Percentiles rank a stretch among this genome's conserved stretches.
These are phyloP conservation scores for Talaromyces islandicus DNA, from an alignment of 2,329 filamentous ascomycete species.

Conservation along the genomic window DNA sequence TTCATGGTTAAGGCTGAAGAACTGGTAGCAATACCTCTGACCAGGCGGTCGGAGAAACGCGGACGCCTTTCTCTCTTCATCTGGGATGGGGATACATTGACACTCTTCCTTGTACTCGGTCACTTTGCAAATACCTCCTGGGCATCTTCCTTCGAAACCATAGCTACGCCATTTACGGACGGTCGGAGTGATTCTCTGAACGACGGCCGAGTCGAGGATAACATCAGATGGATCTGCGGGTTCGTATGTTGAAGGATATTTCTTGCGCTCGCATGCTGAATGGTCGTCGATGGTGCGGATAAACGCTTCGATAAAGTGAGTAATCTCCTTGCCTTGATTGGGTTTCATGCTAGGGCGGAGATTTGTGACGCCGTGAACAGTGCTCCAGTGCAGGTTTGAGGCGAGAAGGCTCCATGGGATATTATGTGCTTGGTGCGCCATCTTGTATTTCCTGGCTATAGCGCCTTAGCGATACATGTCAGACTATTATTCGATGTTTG, in stretches of 20 bases:
- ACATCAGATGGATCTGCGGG: background rate
- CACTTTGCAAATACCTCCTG: too few relatives aligned
- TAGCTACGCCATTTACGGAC: slow-evolving; percentile 1
- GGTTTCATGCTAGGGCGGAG: background rate
- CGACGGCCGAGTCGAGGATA: background rate
- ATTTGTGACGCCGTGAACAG: background rate
- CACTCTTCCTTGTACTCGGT: too few relatives aligned
- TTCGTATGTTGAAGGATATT: background rate
- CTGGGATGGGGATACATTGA: background rate
- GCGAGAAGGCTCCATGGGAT: background rate
- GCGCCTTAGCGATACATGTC: too few relatives aligned
- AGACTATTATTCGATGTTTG: too few relatives aligned
- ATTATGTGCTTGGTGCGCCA: slow-evolving; percentile 5
- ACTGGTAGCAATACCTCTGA: background rate
- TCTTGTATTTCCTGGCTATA: background rate
- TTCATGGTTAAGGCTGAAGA: background rate
- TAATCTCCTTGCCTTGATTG: background rate
- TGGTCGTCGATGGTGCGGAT: background rate
- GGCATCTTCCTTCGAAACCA: background rate
- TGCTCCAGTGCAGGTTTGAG: background rate
- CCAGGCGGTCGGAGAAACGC: background rate
- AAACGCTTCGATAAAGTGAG: background rate
- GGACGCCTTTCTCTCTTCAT: background rate
- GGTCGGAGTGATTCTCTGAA: background rate
- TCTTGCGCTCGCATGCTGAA: slow-evolving; percentile 1